Base-by-base conservation (phyloP, 2,329 filamentous ascomycete species). In the Xylaria sp. region DNA sequence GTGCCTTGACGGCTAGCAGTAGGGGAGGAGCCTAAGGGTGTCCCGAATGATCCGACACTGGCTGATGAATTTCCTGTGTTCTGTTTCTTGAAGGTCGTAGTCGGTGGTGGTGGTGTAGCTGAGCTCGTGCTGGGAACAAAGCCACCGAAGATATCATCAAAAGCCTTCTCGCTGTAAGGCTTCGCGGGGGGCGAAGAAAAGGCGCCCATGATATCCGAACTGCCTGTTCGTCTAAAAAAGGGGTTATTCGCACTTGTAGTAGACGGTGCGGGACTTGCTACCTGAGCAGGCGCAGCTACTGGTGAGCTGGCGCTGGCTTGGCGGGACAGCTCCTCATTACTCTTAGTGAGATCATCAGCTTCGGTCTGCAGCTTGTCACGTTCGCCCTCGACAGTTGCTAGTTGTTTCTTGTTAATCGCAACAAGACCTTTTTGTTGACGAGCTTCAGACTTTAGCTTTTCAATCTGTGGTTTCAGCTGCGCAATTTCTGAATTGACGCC, bases 331-430 rank as follows among this genome's bases (percentile, higher is more conserved):
- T 89, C 90, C 77, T 88, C 89, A 74, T 84, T 89, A 76, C 83
- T 88, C 84, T 86, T 91, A 79, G 82, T 87, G 72, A 91, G 86
- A 61, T 89, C 90, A 68, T 90, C 90, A 54, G 91, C 91, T 80
- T 98, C 95, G 1, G 85, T 84, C 83, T 94, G 94, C 48, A 97
- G 84, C 84, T 93, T 95, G 70, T 98, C 95, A 39, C 93, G 89
- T 80, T 98, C 95, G 57, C 88, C 89, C 80, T 99, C 96, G 66
- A 92, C 93, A 0, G 94, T 98, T 44, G 91, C 89, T 69, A 98
- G 85, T 82, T 99, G 96, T 84, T 99, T 99, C 86, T 97, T 98
- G 83, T 98, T 98, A 83, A 99, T 99, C 52, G 96, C 94, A 37
- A 97, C 95, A 73, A 98, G 86, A 20, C 96, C 96, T 83, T 97